Evolutionary conservation across 345 rosid genomes (phyloP).

Genomic region (Garcia nutans): DNA sequence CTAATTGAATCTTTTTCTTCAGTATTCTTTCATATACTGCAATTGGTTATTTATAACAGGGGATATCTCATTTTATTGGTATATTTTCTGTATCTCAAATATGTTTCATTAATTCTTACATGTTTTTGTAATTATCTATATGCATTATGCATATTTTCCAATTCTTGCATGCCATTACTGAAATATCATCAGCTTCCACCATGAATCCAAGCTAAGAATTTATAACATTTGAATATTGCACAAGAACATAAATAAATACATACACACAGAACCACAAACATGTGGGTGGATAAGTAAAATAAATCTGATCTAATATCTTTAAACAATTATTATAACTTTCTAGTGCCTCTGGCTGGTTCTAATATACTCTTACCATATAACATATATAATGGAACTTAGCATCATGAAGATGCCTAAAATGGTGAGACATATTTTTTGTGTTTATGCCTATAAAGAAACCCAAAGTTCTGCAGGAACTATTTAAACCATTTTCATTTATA

Average conservation of each 20-base stretch:
- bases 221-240: background rate
- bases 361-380: too few species aligned
- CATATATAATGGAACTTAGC: background rate
- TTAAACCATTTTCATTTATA: too few species aligned
- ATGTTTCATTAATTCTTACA: background rate
- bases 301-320: background rate
- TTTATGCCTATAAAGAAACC: background rate
- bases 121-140: background rate
- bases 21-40: background rate
- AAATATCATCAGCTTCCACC: background rate
- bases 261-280: background rate
- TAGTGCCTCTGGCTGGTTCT: background rate
- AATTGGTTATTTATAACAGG: background rate
- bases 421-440: background rate
- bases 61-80: background rate
- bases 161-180: background rate
- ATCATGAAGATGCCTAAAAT: background rate
- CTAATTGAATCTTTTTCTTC: background rate
- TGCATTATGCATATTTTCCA: background rate
- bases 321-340: background rate
- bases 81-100: background rate
- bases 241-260: too few species aligned
- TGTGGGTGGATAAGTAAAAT: background rate
- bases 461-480: constrained; percentile 7
- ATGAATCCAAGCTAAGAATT: too few species aligned